Percentiles rank a stretch among this genome's conserved stretches.
Evolutionary conservation across 768 basidiomycete genomes (phyloP).

Genomic region (Exsudoporus frostii): DNA sequence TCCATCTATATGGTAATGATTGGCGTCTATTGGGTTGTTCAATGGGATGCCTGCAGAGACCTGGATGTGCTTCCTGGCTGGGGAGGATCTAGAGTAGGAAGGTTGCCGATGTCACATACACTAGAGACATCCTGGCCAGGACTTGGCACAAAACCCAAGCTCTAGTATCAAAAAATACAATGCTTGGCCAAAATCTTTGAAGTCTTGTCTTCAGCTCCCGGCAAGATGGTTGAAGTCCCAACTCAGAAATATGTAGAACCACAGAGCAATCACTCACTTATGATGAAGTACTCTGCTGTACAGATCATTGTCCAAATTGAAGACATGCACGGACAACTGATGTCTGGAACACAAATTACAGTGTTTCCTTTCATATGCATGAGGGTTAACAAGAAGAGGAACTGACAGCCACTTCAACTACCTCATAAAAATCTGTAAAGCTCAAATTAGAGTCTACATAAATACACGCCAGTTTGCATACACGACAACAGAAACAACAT

Average conservation of each 20-base stretch:
- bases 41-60: background rate
- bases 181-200: no score
- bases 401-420: no score
- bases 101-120: background rate
- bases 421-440: background rate
- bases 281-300: no score
- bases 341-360: no score
- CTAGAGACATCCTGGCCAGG: background rate
- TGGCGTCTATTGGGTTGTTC: background rate
- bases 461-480: conserved; percentile 19
- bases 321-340: no score
- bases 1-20: conserved; percentile 36
- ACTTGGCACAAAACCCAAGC: background rate
- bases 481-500: conserved; percentile 9
- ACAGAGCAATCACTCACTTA: no score
- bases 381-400: no score
- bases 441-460: conserved; percentile 16
- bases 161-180: background rate
- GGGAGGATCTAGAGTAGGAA: background rate
- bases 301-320: no score
- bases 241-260: no score
- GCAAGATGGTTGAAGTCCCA: no score
- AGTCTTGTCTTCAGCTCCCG: no score
- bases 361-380: no score
- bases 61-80: background rate